Percentiles rank a stretch among this genome's conserved stretches.
These are phyloP conservation scores for Talaromyces sp. DNA, from an alignment of 2,329 filamentous ascomycete genomes.

Conservation along the genomic window DNA sequence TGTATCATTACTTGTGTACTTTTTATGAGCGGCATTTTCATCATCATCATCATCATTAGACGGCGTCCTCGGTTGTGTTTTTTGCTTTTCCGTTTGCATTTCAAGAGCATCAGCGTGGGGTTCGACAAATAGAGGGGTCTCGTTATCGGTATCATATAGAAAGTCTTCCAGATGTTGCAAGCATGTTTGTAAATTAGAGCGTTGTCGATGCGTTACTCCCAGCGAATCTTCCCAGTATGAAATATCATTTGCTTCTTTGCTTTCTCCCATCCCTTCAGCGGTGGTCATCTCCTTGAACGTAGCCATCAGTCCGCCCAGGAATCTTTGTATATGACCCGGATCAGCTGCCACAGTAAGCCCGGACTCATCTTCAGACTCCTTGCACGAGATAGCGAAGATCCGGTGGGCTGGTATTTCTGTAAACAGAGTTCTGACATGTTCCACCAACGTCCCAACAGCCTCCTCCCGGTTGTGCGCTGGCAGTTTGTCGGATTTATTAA, in stretches of 20 bases:
- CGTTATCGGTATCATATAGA: constrained; percentile 48
- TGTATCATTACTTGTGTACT: constrained; percentile 6
- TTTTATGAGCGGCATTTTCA: constrained; percentile 4
- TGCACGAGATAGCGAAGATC: constrained; percentile 68
- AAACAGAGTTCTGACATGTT: constrained; percentile 36
- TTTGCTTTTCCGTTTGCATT: constrained; percentile 11
- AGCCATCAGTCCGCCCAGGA: constrained; percentile 61
- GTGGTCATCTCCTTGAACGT: constrained; percentile 54
- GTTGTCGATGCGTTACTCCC: constrained; percentile 85
- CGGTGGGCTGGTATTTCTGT: constrained; percentile 39
- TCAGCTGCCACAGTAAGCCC: constrained; percentile 28
- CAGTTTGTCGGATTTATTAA: constrained; percentile 57
- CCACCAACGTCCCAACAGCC: constrained; percentile 21
- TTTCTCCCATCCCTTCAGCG: constrained; percentile 28
- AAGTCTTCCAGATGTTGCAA: constrained; percentile 67
- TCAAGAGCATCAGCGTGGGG: constrained; percentile 10
- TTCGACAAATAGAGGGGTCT: constrained; percentile 2
- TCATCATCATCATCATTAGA: constrained; percentile 1
- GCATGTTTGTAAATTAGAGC: constrained; percentile 71
- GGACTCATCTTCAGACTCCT: constrained; percentile 42
- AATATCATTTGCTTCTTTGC: constrained; percentile 32
- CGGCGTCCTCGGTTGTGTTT: constrained; percentile 10
- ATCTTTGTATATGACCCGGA: constrained; percentile 60
- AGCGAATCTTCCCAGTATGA: constrained; percentile 74
- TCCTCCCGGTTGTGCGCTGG: constrained; percentile 10